phyloP scores from a whole-genome alignment of 106 monocot species.

The Amphibolis antarctica region DNA sequence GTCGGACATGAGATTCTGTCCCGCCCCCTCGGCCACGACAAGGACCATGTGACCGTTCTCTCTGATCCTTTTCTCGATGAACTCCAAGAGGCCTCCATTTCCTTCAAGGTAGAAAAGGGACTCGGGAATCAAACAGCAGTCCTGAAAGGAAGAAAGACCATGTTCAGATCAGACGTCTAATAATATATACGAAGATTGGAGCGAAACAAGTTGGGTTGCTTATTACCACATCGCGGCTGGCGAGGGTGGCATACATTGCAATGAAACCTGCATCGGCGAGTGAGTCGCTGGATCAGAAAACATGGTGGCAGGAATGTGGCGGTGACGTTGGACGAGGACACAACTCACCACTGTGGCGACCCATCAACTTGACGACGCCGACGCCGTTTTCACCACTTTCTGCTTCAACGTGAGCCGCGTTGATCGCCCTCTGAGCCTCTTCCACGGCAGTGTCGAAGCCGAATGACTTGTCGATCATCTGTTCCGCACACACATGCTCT shows the following conservation, averaged over 20 bases:
- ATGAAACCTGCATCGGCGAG: constrained; percentile 54
- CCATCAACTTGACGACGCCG: constrained; percentile 11
- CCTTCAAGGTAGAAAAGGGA: constrained; percentile 19
- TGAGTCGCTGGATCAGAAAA: too few relatives aligned
- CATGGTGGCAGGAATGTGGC: too few relatives aligned
- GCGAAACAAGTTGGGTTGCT: too few relatives aligned
- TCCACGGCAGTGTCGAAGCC: constrained; percentile 25
- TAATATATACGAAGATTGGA: too few relatives aligned
- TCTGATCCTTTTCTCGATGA: constrained; percentile 16
- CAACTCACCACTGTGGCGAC: constrained; percentile 57
- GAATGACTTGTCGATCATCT: constrained; percentile 31
- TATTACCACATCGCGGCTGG: constrained; percentile 72
- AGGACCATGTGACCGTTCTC: constrained; percentile 63
- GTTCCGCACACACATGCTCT: not conserved
- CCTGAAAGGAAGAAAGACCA: constrained; percentile 9
- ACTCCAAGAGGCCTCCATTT: too few relatives aligned
- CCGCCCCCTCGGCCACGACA: too few relatives aligned
- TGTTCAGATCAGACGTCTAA: too few relatives aligned
- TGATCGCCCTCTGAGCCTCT: constrained; percentile 59
- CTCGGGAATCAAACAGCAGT: constrained; percentile 26
- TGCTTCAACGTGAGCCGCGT: constrained; percentile 56
- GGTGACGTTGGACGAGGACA: too few relatives aligned
- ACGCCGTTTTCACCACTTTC: constrained; percentile 43
- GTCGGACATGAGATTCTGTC: too few relatives aligned
- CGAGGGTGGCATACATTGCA: too few relatives aligned